phyloP scores from a whole-genome alignment of 2,329 filamentous ascomycete species.

The Macroventuria anomochaeta region DNA sequence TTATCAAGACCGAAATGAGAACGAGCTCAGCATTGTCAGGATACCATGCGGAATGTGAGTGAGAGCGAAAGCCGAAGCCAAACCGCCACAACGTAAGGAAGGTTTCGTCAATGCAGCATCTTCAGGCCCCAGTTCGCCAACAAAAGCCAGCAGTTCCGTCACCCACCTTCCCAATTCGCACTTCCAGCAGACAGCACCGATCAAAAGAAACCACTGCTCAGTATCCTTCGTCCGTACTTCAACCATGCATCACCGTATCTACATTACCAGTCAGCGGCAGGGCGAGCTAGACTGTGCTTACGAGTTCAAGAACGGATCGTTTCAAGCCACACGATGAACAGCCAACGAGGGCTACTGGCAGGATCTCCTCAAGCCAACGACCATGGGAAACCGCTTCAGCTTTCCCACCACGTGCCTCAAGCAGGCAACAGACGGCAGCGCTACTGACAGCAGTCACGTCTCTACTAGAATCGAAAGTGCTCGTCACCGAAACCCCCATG shows the following conservation, averaged over 20 bases:
- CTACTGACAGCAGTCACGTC: background rate
- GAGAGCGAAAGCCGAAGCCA: background rate
- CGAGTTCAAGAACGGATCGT: background rate
- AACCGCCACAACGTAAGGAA: background rate
- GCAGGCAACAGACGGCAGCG: background rate
- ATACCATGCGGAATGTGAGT: conserved; percentile 8
- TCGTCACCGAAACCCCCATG: no score
- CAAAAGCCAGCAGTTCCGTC: background rate
- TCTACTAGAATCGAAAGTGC: no score
- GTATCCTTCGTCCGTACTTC: background rate
- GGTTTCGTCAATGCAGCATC: background rate
- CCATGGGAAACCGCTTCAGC: background rate
- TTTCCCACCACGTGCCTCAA: background rate
- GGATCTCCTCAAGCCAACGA: background rate
- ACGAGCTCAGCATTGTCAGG: conserved; percentile 5
- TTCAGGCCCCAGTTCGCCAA: background rate
- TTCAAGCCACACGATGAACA: background rate
- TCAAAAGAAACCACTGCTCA: background rate
- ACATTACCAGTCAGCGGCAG: background rate
- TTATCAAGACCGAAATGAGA: background rate
- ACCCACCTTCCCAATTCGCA: background rate
- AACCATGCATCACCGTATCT: background rate
- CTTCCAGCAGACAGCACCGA: background rate
- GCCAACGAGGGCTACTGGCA: background rate
- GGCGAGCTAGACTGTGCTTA: background rate